A percentile compares a stretch with the other conserved stretches of the same genome.
Evolutionary conservation across 371 early-diverging fungal genomes (phyloP).

Genomic region (Mortierella sp.): DNA sequence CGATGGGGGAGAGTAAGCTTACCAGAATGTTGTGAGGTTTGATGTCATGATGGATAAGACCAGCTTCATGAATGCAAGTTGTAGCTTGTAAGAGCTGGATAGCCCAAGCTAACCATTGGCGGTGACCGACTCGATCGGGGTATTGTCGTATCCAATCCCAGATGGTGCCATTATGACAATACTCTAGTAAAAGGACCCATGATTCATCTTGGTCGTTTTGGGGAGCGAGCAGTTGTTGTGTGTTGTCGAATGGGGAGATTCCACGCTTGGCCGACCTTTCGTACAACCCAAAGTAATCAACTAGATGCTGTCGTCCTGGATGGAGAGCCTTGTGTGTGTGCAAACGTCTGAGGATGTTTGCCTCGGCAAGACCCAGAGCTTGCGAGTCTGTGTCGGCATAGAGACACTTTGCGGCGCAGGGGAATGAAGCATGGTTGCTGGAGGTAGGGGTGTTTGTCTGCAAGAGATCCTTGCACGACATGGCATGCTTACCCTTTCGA

Average conservation of each 20-base stretch:
- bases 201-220: slow-evolving; percentile 6
- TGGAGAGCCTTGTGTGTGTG: slow-evolving; percentile 20
- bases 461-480: slow-evolving; percentile 36
- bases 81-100: slow-evolving; percentile 76
- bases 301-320: slow-evolving; percentile 28
- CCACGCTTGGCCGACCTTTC: slow-evolving; percentile 17
- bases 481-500: slow-evolving; percentile 9
- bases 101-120: slow-evolving; percentile 77
- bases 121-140: slow-evolving; percentile 62
- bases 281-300: slow-evolving; percentile 36
- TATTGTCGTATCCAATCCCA: slow-evolving; percentile 72
- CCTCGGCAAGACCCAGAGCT: slow-evolving; percentile 58
- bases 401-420: slow-evolving; percentile 70
- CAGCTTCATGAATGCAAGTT: slow-evolving; percentile 68
- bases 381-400: slow-evolving; percentile 59
- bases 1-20: slow-evolving; percentile 13
- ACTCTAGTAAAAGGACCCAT: slow-evolving; percentile 72
- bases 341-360: slow-evolving; percentile 53
- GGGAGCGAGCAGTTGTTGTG: background rate
- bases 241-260: slow-evolving; percentile 4
- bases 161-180: slow-evolving; percentile 67
- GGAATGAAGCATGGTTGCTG: slow-evolving; percentile 1
- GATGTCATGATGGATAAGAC: slow-evolving; percentile 87
- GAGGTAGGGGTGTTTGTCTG: background rate
- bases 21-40: slow-evolving; percentile 89